Percentiles rank a stretch among this genome's conserved stretches.
Conservation (phyloP, 129 eudicot genomes). For the Helianthus tuberosus region DNA sequence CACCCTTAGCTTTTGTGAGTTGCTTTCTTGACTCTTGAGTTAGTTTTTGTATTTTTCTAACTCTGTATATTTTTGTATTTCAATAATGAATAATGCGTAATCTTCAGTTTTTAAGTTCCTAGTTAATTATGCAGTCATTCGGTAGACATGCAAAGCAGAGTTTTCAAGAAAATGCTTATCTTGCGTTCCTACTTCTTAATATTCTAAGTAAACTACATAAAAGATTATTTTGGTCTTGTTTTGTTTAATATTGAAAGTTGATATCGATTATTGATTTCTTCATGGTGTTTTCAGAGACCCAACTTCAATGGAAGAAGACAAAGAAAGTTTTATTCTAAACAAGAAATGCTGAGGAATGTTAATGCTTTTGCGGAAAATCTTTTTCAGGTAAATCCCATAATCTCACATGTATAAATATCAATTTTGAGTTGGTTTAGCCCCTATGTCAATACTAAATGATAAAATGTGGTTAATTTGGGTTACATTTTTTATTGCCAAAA, state of each 20-base stretch:
- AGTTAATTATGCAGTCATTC: not conserved
- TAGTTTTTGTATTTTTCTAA: not conserved
- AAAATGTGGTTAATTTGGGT: no score
- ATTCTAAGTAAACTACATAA: not conserved
- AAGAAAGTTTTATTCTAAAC: slow-evolving; percentile 48
- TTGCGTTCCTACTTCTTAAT: not conserved
- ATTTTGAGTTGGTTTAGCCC: not conserved
- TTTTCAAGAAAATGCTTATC: not conserved
- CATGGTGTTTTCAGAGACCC: slow-evolving; percentile 52
- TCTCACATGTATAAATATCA: not conserved
- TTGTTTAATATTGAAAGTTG: not conserved
- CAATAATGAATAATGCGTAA: not conserved
- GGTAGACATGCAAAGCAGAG: not conserved
- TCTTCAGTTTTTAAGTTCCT: not conserved
- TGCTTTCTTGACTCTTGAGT: not conserved
- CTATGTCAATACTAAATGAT: no score
- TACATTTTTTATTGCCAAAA: not conserved
- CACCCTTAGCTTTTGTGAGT: not conserved
- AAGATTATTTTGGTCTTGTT: not conserved
- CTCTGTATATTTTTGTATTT: slow-evolving; percentile 4
- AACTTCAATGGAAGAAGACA: slow-evolving; percentile 43
- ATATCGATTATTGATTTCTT: slow-evolving; percentile 15
- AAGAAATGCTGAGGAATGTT: slow-evolving; percentile 58
- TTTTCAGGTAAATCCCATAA: slow-evolving; percentile 48
- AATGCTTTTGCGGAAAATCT: slow-evolving; percentile 63